Conservation (phyloP, 768 basidiomycete genomes). For the Pisolithus marmoratus region DNA sequence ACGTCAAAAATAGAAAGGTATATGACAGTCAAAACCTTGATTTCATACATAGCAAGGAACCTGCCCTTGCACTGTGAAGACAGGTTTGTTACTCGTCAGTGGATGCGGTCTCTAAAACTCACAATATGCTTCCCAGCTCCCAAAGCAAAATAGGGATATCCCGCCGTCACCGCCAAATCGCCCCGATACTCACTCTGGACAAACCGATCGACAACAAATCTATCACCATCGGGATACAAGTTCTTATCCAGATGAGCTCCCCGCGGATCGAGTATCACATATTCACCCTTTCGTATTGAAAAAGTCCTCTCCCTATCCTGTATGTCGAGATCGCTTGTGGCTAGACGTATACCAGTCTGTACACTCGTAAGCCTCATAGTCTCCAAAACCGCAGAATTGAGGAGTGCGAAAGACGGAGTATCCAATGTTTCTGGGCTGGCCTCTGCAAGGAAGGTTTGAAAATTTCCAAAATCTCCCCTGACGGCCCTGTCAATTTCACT, state of each 20-base stretch:
- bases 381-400: slow-evolving; percentile 23
- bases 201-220: slow-evolving; percentile 17
- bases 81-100: not conserved
- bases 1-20: not conserved
- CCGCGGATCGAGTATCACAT: slow-evolving; percentile 12
- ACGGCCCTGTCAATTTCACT: slow-evolving; percentile 37
- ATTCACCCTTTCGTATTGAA: slow-evolving; percentile 16
- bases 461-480: slow-evolving; percentile 2
- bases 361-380: slow-evolving; percentile 18
- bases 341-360: slow-evolving; percentile 13
- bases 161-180: slow-evolving; percentile 8
- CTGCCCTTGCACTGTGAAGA: not conserved
- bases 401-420: slow-evolving; percentile 12
- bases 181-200: slow-evolving; percentile 10
- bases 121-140: slow-evolving; percentile 16
- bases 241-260: slow-evolving; percentile 15
- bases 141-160: slow-evolving; percentile 9
- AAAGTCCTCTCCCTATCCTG: slow-evolving; percentile 5
- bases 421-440: slow-evolving; percentile 12
- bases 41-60: not conserved
- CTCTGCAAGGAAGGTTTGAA: slow-evolving; percentile 8
- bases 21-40: not conserved
- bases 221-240: slow-evolving; percentile 7
- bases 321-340: slow-evolving; percentile 13
- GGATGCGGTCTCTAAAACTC: not conserved